Evolutionary conservation across 129 eudicot species (phyloP), one percentile per base, ranked within the genome.

Genomic region (Pulicaria dysenterica): DNA sequence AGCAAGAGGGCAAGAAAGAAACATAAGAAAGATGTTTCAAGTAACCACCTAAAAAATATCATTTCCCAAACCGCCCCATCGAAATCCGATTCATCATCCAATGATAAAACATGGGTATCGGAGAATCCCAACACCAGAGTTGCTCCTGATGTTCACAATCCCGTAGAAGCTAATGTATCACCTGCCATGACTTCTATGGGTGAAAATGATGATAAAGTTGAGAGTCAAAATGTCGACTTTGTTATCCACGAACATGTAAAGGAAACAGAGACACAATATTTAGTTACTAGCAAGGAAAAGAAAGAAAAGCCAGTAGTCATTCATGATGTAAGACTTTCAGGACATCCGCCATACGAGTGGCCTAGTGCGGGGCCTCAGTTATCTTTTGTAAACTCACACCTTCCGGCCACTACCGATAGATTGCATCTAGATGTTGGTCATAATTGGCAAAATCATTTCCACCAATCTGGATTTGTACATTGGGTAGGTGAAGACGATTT

Each of bases 401-500:
- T 81, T 39, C 97, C 97, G 7, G 80, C 88, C 49, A 83, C 97
- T 37, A 88, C 97, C 51, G 97, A 91, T 49, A 80, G 95, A 78
- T 80, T 91, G 85, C 97, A 91, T 76, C 87, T 91, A 31, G 97
- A 91, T 48, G 97, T 87, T 5, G 92, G 95, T 63, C 87, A 86
- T 79, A 91, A 88, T 76, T 86, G 91, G 89, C 79, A 80, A 69
- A 85, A 76, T 37, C 88, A 84, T 70, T 83, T 88, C 67, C 91
- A 83, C 80, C 98, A 83, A 56, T 82, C 97, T 2, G 70, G 81
- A 15, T 75, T 89, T 36, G 55, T 92, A 38, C 89, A 80, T 62
- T 92, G 91, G 91, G 77, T 92, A 67, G 87, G 92, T 16, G 98
- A 93, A 75, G 98, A 93, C 4, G 95, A 93, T 78, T 80, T 77